Evolutionary conservation across 2,329 filamentous ascomycete species (phyloP).

Genomic region (Aspergillus japonicus): DNA sequence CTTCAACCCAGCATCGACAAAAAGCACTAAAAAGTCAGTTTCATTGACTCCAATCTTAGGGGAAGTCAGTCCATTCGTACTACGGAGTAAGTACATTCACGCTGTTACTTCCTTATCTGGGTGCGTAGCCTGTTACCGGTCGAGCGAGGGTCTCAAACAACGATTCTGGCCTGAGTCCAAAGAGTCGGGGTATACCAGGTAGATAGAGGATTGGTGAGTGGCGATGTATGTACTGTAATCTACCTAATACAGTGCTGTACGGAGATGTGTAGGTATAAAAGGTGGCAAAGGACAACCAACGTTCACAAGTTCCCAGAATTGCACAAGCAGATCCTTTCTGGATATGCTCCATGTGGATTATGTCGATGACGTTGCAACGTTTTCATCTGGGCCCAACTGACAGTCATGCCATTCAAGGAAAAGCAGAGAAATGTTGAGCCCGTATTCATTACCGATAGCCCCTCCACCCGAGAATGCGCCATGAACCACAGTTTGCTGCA

Average conservation of each 20-base stretch:
- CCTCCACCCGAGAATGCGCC: not conserved
- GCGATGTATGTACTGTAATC: too few relatives aligned
- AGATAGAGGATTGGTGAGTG: too few relatives aligned
- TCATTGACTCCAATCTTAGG: too few relatives aligned
- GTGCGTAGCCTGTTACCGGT: not conserved
- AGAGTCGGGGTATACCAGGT: too few relatives aligned
- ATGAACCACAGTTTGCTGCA: conserved; percentile 8
- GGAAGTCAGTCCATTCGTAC: too few relatives aligned
- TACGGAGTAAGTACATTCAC: too few relatives aligned
- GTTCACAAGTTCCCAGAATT: not conserved
- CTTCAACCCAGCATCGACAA: too few relatives aligned
- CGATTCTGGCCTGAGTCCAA: too few relatives aligned
- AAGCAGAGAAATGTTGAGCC: not conserved
- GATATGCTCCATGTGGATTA: not conserved
- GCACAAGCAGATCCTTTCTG: not conserved
- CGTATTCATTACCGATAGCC: not conserved
- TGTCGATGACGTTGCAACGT: not conserved
- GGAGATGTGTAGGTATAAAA: not conserved
- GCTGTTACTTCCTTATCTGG: not conserved
- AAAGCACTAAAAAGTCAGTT: too few relatives aligned
- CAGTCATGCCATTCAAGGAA: not conserved
- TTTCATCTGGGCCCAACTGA: not conserved
- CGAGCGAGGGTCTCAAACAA: too few relatives aligned
- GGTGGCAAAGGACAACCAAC: not conserved
- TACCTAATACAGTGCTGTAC: not conserved